Base-by-base conservation (phyloP, 371 early-diverging fungal species). In the Chytridium lagenaria region DNA sequence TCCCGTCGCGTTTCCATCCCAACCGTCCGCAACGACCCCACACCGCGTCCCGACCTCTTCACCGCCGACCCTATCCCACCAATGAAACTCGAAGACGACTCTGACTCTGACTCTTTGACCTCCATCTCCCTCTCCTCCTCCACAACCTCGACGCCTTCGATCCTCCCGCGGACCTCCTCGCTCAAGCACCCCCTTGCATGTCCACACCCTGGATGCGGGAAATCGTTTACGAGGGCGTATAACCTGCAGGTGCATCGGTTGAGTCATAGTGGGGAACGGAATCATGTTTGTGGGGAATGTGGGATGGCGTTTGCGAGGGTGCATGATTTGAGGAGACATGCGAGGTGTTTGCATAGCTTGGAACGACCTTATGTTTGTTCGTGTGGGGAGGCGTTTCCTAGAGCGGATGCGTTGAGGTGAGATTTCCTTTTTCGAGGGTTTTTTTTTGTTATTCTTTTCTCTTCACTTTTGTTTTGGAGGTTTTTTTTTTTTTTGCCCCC, bases 301-400 rank as follows among this genome's bases (percentile, higher is more conserved):
- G 61, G 51, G 7, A 59, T 76, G 38, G 55, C 70, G 15, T 80
- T 80, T 71, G 57, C 74, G 31, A 38, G 80, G 33, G 59, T 66
- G 61, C 80, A 80, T 61, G 80, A 80, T 72, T 38, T 80, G 66
- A 76, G 76, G 51, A 39, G 80, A 22, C 80, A 80, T 69, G 66
- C 61, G 0, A 70, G 80, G 40, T 68, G 69, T 39, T 55, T 74
- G 34, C 75, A 78, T 68, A 52, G 67, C 15, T 52, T 33, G 30
- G 72, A 70, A 34, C 51, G 70, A 34, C 77, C 77, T 40, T 68
- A 73, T 68, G 63, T 33, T 39, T 77, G 77, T 40, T 39, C 26
- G 36, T 77, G 77, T 50, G 50, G 39, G 5, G 65, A 70, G 55
- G 59, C 70, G 16, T 77, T 77, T 36, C 30, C 77, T 37, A 23